These are phyloP conservation scores for Kazachstania viticola DNA, from an alignment of 805 yeast genomes.

Conservation along the genomic window DNA sequence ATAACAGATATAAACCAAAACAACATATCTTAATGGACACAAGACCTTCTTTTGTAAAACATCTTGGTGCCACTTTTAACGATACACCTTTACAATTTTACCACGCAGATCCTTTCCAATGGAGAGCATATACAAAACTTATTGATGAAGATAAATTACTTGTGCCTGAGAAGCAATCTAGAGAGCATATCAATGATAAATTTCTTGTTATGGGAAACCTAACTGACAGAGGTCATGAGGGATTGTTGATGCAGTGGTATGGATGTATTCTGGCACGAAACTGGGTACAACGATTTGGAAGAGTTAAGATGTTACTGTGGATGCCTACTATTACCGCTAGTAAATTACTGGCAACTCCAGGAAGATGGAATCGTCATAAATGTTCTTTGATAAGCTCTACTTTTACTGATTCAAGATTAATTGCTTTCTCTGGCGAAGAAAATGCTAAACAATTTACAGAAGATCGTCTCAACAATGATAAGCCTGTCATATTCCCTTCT, in stretches of 20 bases:
- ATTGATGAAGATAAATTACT: conserved; percentile 36
- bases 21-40: conserved; percentile 55
- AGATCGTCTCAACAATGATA: conserved; percentile 9
- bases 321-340: conserved; percentile 47
- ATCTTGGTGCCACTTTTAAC: conserved; percentile 1
- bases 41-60: conserved; percentile 24
- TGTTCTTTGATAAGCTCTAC: conserved; percentile 54
- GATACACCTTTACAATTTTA: conserved; percentile 24
- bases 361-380: conserved; percentile 43
- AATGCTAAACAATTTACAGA: conserved; percentile 12
- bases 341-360: conserved; percentile 49
- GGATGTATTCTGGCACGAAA: conserved; percentile 55
- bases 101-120: conserved; percentile 47
- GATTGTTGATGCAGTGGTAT: conserved; percentile 63
- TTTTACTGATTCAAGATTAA: conserved; percentile 44
- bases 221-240: conserved; percentile 45
- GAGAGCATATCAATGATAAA: conserved; percentile 38
- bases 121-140: conserved; percentile 49
- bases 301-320: conserved; percentile 66
- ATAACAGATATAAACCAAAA: conserved; percentile 47
- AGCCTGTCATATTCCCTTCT: conserved; percentile 26
- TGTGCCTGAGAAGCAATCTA: conserved; percentile 26
- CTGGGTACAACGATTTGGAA: conserved; percentile 66
- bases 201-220: conserved; percentile 51
- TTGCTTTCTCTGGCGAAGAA: conserved; percentile 34